phyloP scores from a whole-genome alignment of 805 yeast genomes.

The Pichia paraexigua region DNA sequence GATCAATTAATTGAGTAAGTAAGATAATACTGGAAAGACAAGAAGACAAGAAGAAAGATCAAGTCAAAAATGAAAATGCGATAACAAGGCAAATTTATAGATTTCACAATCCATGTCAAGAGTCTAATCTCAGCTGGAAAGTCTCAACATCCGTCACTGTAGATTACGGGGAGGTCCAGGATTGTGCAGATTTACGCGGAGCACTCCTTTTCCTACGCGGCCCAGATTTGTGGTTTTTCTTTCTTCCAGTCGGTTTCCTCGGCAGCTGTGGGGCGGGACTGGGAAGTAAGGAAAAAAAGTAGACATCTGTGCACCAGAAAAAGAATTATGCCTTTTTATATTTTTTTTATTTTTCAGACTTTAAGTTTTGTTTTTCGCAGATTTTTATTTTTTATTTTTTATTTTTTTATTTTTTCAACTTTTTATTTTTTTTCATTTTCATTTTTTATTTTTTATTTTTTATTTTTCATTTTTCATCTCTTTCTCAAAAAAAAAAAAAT shows the following conservation, averaged over 20 bases:
- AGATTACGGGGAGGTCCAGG: not conserved
- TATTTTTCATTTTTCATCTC: no score
- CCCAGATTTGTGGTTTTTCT: not conserved
- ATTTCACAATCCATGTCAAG: no score
- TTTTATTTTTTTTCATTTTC: not conserved
- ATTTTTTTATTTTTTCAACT: not conserved
- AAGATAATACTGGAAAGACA: not conserved
- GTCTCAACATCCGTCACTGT: not conserved
- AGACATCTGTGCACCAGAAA: not conserved
- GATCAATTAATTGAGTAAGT: no score
- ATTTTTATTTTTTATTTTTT: not conserved
- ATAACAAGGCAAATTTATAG: not conserved
- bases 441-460: no score
- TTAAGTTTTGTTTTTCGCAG: not conserved
- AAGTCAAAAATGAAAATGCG: not conserved
- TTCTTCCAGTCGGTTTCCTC: not conserved
- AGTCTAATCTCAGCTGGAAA: not conserved
- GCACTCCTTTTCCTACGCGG: not conserved
- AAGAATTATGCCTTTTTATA: no score
- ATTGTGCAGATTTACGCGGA: not conserved
- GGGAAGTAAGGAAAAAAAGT: no score
- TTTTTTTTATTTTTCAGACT: not conserved
- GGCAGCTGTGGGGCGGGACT: no score
- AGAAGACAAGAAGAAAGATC: not conserved
- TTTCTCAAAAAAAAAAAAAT: not conserved